These are phyloP conservation scores for Hanseniaspora hatyaiensis DNA, from an alignment of 805 yeast genomes.

Conservation along the genomic window DNA sequence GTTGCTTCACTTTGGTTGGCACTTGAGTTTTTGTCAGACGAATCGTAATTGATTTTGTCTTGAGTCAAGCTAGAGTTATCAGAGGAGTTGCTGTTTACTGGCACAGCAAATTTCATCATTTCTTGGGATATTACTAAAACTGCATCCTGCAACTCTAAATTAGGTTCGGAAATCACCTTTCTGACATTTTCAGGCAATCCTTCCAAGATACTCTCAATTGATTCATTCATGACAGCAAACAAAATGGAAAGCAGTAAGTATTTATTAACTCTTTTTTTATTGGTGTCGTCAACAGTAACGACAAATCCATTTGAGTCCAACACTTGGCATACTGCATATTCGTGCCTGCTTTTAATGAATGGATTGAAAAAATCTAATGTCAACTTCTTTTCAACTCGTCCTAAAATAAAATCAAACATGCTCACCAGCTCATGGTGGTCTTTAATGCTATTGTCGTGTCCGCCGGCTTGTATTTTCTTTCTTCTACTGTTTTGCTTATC, in stretches of 20 bases:
- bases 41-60: no score
- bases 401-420: neutral
- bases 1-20: no score
- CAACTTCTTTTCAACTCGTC: neutral
- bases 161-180: neutral
- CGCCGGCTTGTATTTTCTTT: neutral
- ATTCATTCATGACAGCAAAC: conserved; percentile 1
- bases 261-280: conserved; percentile 6
- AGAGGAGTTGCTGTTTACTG: neutral
- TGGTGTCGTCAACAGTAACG: neutral
- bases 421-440: neutral
- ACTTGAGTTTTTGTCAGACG: no score
- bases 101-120: no score
- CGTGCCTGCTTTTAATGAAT: neutral
- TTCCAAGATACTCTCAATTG: neutral
- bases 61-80: no score
- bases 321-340: neutral
- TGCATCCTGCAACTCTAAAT: neutral
- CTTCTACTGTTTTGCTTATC: neutral
- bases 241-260: neutral
- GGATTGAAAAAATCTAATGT: neutral
- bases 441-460: no score
- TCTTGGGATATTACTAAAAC: neutral
- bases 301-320: neutral
- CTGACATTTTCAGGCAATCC: neutral